phyloP scores from a whole-genome alignment of 352 stramenopile species.

The Aphanomyces astaci region DNA sequence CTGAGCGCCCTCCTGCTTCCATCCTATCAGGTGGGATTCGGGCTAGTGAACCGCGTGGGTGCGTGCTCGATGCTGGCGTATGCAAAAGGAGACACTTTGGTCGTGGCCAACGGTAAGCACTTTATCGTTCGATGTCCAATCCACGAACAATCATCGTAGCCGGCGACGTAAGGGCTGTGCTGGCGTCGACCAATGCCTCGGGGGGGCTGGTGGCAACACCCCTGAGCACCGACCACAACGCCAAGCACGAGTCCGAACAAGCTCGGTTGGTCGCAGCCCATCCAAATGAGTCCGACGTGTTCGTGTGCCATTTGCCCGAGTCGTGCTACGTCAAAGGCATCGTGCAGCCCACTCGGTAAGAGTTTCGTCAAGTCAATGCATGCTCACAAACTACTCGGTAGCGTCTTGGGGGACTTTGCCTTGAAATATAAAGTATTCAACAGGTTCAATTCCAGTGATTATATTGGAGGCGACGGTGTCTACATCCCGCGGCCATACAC shows the following conservation, averaged over 20 bases:
- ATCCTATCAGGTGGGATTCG: slow-evolving; percentile 89
- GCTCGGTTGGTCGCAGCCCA: slow-evolving; percentile 77
- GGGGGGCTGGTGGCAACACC: slow-evolving; percentile 45
- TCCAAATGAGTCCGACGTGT: slow-evolving; percentile 80
- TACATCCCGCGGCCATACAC: slow-evolving; percentile 85
- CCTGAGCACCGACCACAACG: slow-evolving; percentile 89
- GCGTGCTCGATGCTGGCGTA: slow-evolving; percentile 81
- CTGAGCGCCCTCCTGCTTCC: slow-evolving; percentile 68
- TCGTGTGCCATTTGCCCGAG: slow-evolving; percentile 81
- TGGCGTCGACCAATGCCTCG: slow-evolving; percentile 41
- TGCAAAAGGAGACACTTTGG: slow-evolving; percentile 60
- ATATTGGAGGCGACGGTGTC: slow-evolving; percentile 66
- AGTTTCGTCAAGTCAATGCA: background rate
- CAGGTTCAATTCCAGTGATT: slow-evolving; percentile 59
- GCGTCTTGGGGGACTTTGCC: slow-evolving; percentile 85
- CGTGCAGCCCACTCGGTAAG: slow-evolving; percentile 77
- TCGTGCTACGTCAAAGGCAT: slow-evolving; percentile 91
- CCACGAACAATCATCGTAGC: slow-evolving; percentile 23
- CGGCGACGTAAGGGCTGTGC: slow-evolving; percentile 73
- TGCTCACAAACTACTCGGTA: slow-evolving; percentile 4
- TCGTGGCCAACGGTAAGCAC: slow-evolving; percentile 73
- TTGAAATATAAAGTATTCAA: slow-evolving; percentile 93
- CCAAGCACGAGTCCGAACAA: slow-evolving; percentile 81
- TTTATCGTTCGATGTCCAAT: background rate
- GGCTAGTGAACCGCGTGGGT: slow-evolving; percentile 77